Conservation (phyloP, 257 asterid genomes). For the Lavandula angustifolia region DNA sequence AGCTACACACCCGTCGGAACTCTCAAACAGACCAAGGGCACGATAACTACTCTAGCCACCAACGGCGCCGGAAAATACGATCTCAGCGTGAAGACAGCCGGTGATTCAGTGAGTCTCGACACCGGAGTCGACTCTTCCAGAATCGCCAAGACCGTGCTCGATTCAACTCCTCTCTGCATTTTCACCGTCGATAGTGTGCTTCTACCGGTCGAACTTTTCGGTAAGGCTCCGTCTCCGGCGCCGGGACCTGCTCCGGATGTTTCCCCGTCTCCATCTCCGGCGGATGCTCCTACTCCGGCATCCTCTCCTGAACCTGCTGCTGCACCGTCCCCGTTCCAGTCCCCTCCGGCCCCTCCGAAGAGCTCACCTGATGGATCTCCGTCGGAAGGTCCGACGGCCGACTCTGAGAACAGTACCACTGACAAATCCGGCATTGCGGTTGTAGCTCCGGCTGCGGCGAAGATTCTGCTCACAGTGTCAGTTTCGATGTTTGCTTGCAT, state of each 20-base stretch:
- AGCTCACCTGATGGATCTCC: slow-evolving; percentile 67
- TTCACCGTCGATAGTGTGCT: slow-evolving; percentile 81
- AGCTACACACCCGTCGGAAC: slow-evolving; percentile 72
- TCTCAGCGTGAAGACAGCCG: slow-evolving; percentile 57
- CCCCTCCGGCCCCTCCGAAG: slow-evolving; percentile 85
- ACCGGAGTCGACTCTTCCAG: slow-evolving; percentile 86
- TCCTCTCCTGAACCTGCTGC: slow-evolving; percentile 51
- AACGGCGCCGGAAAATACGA: slow-evolving; percentile 82
- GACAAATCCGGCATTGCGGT: slow-evolving; percentile 48
- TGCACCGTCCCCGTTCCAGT: slow-evolving; percentile 54
- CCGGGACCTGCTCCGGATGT: slow-evolving; percentile 78
- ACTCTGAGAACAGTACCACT: slow-evolving; percentile 69
- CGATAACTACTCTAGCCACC: slow-evolving; percentile 69
- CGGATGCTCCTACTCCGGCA: slow-evolving; percentile 56
- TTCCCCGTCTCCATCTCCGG: slow-evolving; percentile 69
- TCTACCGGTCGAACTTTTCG: slow-evolving; percentile 86
- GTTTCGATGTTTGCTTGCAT: slow-evolving; percentile 51
- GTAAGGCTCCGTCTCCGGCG: slow-evolving; percentile 79
- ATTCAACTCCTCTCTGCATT: slow-evolving; percentile 81
- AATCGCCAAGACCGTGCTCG: slow-evolving; percentile 84
- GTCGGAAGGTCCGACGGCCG: slow-evolving; percentile 59
- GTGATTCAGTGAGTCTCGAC: slow-evolving; percentile 75
- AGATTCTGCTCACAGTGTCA: slow-evolving; percentile 46
- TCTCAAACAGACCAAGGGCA: slow-evolving; percentile 56
- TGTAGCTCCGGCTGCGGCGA: slow-evolving; percentile 45